Evolutionary conservation across 2,329 filamentous ascomycete species (phyloP), one percentile per base, ranked within the genome.

Genomic region (Claviceps paspali): DNA sequence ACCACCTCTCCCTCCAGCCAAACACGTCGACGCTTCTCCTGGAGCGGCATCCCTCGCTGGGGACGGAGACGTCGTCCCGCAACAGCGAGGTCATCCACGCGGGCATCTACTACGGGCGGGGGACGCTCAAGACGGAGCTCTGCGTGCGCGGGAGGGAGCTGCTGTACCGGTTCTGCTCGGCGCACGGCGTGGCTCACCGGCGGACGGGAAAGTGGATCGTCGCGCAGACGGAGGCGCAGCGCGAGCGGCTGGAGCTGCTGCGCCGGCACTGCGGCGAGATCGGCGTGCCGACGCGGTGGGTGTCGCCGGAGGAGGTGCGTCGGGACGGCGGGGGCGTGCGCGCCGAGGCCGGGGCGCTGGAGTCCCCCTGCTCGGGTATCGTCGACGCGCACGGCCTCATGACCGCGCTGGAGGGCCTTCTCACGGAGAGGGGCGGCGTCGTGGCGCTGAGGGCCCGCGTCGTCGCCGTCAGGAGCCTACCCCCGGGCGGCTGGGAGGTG

Each of bases 51-150:
- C 59, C 66, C 17, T 67, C 70, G 35, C 68, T 82, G 19, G 87
- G 87, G 35, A 88, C 76, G 21, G 87, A 95, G 62, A 94, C 86
- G 1, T 87, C 81, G 44, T 83, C 81, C 45, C 78, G 87, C 47
- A 95, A 94, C 63, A 88, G 82, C 52, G 87, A 96, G 70, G 88
- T 96, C 38, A 92, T 98, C 49, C 91, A 98, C 56, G 91, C 84
- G 1, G 91, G 91, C 11, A 70, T 96, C 45, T 96, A 95, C 68
- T 95, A 95, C 59, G 83, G 82, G 12, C 54, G 67, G 5, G 59
- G 62, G 29, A 79, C 77, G 1, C 73, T 95, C 37, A 98, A 98
- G 61, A 85, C 87, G 1, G 62, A 63, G 12, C 73, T 98, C 10
- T 98, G 91, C 61, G 67, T 95, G 45, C 63, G 66, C 23, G 91